These are phyloP conservation scores for Penicillium daleae DNA, from an alignment of 495 filamentous ascomycete species.

Conservation along the genomic window DNA sequence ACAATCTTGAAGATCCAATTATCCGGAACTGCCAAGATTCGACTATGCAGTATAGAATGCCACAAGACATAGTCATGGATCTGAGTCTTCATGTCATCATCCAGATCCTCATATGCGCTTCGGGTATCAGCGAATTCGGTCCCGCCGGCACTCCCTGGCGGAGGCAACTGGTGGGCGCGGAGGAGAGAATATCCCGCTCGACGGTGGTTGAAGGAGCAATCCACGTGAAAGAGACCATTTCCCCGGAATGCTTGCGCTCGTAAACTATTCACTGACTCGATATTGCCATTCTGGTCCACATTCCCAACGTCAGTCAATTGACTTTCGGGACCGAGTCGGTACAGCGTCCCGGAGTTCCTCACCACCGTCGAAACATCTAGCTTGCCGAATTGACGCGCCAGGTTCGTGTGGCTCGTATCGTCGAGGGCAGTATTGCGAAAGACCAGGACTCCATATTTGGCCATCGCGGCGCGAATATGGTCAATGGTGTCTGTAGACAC, in stretches of 20 bases:
- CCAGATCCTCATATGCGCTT: conserved; percentile 56
- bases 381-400: conserved; percentile 54
- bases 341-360: not conserved
- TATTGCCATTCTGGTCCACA: conserved; percentile 9
- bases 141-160: conserved; percentile 51
- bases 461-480: not conserved
- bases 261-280: not conserved
- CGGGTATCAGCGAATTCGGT: conserved; percentile 62
- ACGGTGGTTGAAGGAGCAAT: conserved; percentile 35
- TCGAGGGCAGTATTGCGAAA: conserved; percentile 55
- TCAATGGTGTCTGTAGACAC: not conserved
- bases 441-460: conserved; percentile 58
- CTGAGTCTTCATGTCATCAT: conserved; percentile 35
- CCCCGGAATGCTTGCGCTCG: conserved; percentile 25
- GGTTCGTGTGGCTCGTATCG: conserved; percentile 54
- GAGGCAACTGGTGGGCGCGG: conserved; percentile 54
- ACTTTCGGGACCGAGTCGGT: not conserved
- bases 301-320: conserved; percentile 55
- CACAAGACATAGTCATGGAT: conserved; percentile 54
- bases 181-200: conserved; percentile 59
- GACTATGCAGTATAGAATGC: conserved; percentile 55
- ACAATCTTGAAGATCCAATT: conserved; percentile 30
- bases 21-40: conserved; percentile 54
- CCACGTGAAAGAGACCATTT: conserved; percentile 59
- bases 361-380: not conserved